Evolutionary conservation across 1,139 yeast genomes (phyloP), one percentile per base, ranked within the genome.

Genomic region (Scheffersomyces lignicola): DNA sequence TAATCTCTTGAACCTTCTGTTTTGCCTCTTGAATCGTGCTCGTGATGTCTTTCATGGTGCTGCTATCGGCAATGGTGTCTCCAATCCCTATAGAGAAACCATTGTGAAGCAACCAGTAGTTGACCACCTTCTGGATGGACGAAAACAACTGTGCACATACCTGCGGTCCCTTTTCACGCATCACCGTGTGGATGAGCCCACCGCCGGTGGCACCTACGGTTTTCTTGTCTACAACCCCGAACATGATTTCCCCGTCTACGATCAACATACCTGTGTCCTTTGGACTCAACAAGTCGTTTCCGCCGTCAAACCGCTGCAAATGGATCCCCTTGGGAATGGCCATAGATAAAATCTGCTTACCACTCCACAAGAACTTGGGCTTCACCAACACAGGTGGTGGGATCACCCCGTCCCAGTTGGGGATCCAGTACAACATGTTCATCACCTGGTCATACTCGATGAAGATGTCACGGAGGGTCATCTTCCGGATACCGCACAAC

Each of bases 81-180:
- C 98, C 98, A 65, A 94, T 92, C 77, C 99, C 99, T 53, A 94
- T 94, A 12, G 97, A 89, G 67, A 94, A 94, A 39, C 98, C 97
- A 54, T 87, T 87, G 58, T 94, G 98, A 39, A 94, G 73, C 44
- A 94, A 74, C 99, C 98, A 94, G 61, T 77, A 94, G 62, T 94
- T 94, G 31, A 89, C 96, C 41, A 92, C 95, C 58, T 89, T 90
- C 63, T 94, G 98, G 43, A 92, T 78, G 45, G 88, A 85, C 60
- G 97, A 89, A 57, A 94, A 90, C 54, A 94, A 76, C 52, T 81
- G 85, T 10, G 97, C 94, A 72, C 97, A 88, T 6, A 82, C 79
- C 44, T 79, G 73, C 13, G 97, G 90, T 7, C 98, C 98, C 65
- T 92, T 92, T 65, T 94, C 98, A 65, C 97, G 80, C 82, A 94